A percentile compares a stretch with the other conserved stretches of the same genome.
Conservation (phyloP, 1,139 yeast genomes). For the Debaryomyces singareniensis region DNA sequence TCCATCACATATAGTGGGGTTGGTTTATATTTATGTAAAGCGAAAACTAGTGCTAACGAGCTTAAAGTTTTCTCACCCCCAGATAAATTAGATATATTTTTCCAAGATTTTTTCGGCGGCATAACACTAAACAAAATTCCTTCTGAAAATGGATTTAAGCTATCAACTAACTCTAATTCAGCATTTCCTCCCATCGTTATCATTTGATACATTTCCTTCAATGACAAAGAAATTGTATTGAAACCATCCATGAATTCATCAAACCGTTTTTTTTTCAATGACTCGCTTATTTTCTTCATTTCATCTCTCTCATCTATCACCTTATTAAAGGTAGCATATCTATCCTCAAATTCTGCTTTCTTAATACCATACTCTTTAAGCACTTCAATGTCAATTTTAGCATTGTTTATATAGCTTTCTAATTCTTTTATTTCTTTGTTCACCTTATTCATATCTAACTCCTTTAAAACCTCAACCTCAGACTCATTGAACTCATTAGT, state of each 20-base stretch:
- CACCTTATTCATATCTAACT: constrained; percentile 44
- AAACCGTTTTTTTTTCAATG: constrained; percentile 63
- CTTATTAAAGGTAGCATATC: constrained; percentile 60
- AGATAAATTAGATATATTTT: constrained; percentile 85
- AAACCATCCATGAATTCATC: constrained; percentile 95
- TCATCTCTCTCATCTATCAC: constrained; percentile 66
- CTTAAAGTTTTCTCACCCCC: constrained; percentile 98
- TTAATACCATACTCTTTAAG: constrained; percentile 72
- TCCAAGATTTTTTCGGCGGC: constrained; percentile 99
- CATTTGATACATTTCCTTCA: constrained; percentile 97
- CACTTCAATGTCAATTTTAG: constrained; percentile 67
- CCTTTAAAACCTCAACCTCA: constrained; percentile 47
- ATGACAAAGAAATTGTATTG: constrained; percentile 74
- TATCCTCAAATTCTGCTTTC: constrained; percentile 52
- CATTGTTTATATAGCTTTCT: constrained; percentile 51
- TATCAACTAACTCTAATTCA: constrained; percentile 89
- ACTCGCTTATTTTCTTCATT: constrained; percentile 59
- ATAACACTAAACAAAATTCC: constrained; percentile 95
- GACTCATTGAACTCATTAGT: constrained; percentile 34
- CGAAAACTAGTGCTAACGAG: constrained; percentile 93
- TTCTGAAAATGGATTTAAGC: constrained; percentile 96
- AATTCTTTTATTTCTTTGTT: constrained; percentile 48
- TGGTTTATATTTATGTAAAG: constrained; percentile 92
- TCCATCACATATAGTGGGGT: constrained; percentile 99
- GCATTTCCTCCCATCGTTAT: constrained; percentile 99